Conservation (phyloP, 2,329 filamentous ascomycete species). For the Colletotrichum graminicola region DNA sequence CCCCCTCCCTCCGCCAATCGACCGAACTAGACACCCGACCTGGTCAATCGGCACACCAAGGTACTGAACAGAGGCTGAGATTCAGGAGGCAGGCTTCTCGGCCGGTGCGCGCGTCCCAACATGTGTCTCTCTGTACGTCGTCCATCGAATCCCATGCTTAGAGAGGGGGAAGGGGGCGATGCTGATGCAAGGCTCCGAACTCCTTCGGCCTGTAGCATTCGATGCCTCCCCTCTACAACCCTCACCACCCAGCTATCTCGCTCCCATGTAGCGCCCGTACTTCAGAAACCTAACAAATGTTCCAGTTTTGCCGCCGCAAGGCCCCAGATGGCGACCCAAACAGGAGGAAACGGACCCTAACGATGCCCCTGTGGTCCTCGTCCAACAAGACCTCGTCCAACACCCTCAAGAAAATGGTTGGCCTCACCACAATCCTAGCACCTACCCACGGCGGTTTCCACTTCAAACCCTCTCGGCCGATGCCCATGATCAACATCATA, state of each 20-base stretch:
- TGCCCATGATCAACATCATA: slow-evolving; percentile 41
- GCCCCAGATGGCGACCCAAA: slow-evolving; percentile 18
- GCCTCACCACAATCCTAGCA: slow-evolving; percentile 49
- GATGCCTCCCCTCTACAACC: not conserved
- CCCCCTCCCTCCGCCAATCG: slow-evolving; percentile 2
- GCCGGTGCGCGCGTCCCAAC: slow-evolving; percentile 17
- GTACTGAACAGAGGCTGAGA: not conserved
- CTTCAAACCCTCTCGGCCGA: slow-evolving; percentile 43
- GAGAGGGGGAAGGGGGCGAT: not conserved
- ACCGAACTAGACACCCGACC: not conserved
- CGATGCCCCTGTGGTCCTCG: slow-evolving; percentile 56
- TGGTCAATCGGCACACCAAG: not conserved
- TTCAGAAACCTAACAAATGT: slow-evolving; percentile 9
- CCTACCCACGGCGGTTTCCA: slow-evolving; percentile 48
- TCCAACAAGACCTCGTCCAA: slow-evolving; percentile 49
- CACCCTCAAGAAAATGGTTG: slow-evolving; percentile 52
- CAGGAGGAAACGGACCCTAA: slow-evolving; percentile 50
- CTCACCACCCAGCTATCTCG: not conserved
- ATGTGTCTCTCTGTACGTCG: slow-evolving; percentile 41
- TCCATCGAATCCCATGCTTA: slow-evolving; percentile 1
- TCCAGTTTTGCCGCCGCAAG: slow-evolving; percentile 39
- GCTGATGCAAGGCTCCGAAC: slow-evolving; percentile 12
- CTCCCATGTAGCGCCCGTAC: not conserved
- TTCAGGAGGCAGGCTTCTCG: slow-evolving; percentile 9
- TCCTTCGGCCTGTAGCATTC: slow-evolving; percentile 1